Evolutionary conservation across 306 rosid genomes (phyloP), one percentile per base, ranked within the genome.

Genomic region (Luffa acutangula): DNA sequence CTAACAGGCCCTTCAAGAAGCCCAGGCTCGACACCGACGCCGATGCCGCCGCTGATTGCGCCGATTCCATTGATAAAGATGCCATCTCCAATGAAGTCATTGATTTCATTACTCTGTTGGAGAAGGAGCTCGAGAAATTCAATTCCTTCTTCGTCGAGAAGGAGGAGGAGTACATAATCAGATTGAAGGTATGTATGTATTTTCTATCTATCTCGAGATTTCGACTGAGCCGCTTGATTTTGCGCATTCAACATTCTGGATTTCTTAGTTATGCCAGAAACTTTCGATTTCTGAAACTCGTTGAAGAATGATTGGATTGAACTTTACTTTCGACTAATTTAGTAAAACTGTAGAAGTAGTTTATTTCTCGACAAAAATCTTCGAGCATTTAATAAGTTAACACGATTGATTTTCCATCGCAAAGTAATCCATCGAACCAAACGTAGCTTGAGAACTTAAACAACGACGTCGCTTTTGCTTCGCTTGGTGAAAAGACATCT

Each of bases 121-220:
- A 96, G 80, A 85, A 86, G n/a, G 99, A 96, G 82, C 94, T 96
- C 80, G 97, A 93, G 76, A 96, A 96, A 81, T 96, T 96, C 83
- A 96, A 96, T 45, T 79, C 84, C 77, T 96, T 96, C 85, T 96
- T 96, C 82, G 93, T 96, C 34, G 99, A 96, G 80, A 93, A 93
- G 67, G 99, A 96, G 82, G 99, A 96, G 80, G 99, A 96, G 76
- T 96, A 89, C 85, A 96, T 96, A 66, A 96, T 96, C 77, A 86
- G 86, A 81, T 87, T 96, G 84, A 96, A 96, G 99, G 99, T 95
- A 75, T 78, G 1, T n/a, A 52, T 48, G 5, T 74, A 54, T 6
- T 14, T 11, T 25, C 31, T 25, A 25, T 25, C 31, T 25, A 25
- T 25, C 31, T 25, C 31, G 70, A 56, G 4, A 63, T 48, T 57